A percentile compares a stretch with the other conserved stretches of the same genome.
Conservation (phyloP, 2,329 filamentous ascomycete genomes). For the Neonectria neomacrospora region DNA sequence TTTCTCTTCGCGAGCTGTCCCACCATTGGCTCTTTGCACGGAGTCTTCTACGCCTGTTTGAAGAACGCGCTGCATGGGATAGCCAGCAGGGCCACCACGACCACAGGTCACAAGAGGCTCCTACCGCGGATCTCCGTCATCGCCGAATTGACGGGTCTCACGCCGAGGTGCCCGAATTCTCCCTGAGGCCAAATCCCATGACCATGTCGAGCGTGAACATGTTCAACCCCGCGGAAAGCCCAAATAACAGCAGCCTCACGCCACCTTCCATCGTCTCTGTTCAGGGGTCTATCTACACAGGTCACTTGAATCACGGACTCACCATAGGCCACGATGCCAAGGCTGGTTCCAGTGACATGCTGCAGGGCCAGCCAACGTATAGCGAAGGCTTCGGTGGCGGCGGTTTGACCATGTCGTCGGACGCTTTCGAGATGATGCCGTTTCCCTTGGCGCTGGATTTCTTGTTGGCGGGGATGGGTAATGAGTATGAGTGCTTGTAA, state of each 20-base stretch:
- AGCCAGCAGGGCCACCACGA: slow-evolving; percentile 15
- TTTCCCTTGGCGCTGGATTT: slow-evolving; percentile 48
- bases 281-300: slow-evolving; percentile 19
- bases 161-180: slow-evolving; percentile 26
- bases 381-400: slow-evolving; percentile 28
- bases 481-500: slow-evolving; percentile 38
- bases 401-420: slow-evolving; percentile 25
- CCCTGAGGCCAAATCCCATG: slow-evolving; percentile 34
- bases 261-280: slow-evolving; percentile 21
- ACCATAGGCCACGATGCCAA: slow-evolving; percentile 28
- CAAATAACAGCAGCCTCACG: slow-evolving; percentile 19
- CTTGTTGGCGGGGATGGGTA: slow-evolving; percentile 46
- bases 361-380: slow-evolving; percentile 30
- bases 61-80: slow-evolving; percentile 38
- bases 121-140: slow-evolving; percentile 2
- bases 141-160: slow-evolving; percentile 11
- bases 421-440: slow-evolving; percentile 37
- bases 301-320: slow-evolving; percentile 23
- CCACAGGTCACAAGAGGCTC: slow-evolving; percentile 17
- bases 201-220: slow-evolving; percentile 11
- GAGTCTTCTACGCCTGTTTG: slow-evolving; percentile 47
- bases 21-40: slow-evolving; percentile 48
- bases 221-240: slow-evolving; percentile 16
- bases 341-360: slow-evolving; percentile 13
- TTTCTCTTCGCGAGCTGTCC: slow-evolving; percentile 43